Conservation (phyloP, 192 early-diverging fungal genomes). For the Backusella liffmaniae region DNA sequence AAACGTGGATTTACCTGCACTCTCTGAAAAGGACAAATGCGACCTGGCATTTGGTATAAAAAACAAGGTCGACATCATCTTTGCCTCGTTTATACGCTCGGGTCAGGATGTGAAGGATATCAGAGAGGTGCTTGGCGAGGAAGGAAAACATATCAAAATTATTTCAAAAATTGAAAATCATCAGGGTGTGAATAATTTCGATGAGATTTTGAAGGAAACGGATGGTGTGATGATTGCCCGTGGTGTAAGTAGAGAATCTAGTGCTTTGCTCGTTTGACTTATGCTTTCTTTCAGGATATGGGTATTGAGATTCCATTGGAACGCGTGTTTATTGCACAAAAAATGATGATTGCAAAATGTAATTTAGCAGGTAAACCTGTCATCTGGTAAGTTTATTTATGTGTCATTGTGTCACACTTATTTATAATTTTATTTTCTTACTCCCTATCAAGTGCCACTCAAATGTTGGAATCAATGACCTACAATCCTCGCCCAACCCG, state of each 20-base stretch:
- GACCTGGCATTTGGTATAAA: slow-evolving; percentile 89
- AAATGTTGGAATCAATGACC: slow-evolving; percentile 94
- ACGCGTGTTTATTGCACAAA: slow-evolving; percentile 84
- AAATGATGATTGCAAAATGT: slow-evolving; percentile 97
- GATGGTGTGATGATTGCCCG: slow-evolving; percentile 97
- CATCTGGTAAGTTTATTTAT: slow-evolving; percentile 42
- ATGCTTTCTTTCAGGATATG: slow-evolving; percentile 50
- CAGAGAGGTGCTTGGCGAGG: slow-evolving; percentile 70
- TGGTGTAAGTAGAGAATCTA: slow-evolving; percentile 40
- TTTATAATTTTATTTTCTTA: background rate
- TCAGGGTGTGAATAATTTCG: slow-evolving; percentile 92
- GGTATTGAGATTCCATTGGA: slow-evolving; percentile 94
- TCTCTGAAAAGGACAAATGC: slow-evolving; percentile 86
- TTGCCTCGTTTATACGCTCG: slow-evolving; percentile 90
- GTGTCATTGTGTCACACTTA: background rate
- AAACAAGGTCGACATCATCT: slow-evolving; percentile 88
- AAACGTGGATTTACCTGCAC: slow-evolving; percentile 81
- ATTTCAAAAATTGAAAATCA: slow-evolving; percentile 95
- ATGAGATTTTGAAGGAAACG: slow-evolving; percentile 85
- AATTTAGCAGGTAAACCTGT: slow-evolving; percentile 93
- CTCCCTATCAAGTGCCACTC: slow-evolving; percentile 65
- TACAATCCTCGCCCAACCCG: slow-evolving; percentile 92
- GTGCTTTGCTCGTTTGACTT: background rate
- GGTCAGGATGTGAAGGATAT: slow-evolving; percentile 88
- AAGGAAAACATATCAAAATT: slow-evolving; percentile 85